Evolutionary conservation across 169 alveolate genomes (phyloP).

Genomic region (Plasmodium cynomolgi): DNA sequence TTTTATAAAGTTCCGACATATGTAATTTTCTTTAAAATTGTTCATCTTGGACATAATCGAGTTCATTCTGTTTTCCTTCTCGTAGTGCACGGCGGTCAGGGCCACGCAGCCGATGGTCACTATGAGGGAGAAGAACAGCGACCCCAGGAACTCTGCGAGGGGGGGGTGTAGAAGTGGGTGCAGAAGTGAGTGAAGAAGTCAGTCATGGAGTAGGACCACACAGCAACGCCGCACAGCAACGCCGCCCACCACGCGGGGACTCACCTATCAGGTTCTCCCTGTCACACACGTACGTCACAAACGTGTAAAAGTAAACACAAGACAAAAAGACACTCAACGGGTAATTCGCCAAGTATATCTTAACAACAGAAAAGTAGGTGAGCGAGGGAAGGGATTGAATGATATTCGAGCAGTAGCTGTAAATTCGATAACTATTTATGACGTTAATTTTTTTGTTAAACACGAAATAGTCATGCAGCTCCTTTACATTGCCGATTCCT

Average conservation of each 20-base stretch:
- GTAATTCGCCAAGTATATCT: slow-evolving; percentile 49
- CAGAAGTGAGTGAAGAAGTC: not conserved
- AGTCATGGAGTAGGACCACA: not conserved
- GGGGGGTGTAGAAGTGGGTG: not conserved
- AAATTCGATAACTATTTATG: slow-evolving; percentile 43
- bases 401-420: slow-evolving; percentile 43
- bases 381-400: slow-evolving; percentile 69
- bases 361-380: slow-evolving; percentile 58
- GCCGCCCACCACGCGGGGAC: too few relatives aligned
- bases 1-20: slow-evolving; percentile 33
- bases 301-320: slow-evolving; percentile 57
- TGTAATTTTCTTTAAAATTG: slow-evolving; percentile 13
- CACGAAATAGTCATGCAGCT: not conserved
- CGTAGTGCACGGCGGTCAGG: slow-evolving; percentile 22
- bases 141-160: slow-evolving; percentile 25
- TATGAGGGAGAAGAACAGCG: slow-evolving; percentile 22
- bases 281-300: slow-evolving; percentile 54
- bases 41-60: slow-evolving; percentile 20
- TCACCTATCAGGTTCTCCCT: slow-evolving; percentile 46
- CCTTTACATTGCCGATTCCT: not conserved
- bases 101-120: slow-evolving; percentile 34
- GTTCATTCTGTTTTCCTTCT: slow-evolving; percentile 36
- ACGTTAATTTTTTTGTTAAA: slow-evolving; percentile 62
- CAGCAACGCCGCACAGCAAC: not conserved
- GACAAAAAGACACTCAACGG: slow-evolving; percentile 63